Base-by-base conservation (phyloP, 177 flowering plant species). In the Vitis hybrid region DNA sequence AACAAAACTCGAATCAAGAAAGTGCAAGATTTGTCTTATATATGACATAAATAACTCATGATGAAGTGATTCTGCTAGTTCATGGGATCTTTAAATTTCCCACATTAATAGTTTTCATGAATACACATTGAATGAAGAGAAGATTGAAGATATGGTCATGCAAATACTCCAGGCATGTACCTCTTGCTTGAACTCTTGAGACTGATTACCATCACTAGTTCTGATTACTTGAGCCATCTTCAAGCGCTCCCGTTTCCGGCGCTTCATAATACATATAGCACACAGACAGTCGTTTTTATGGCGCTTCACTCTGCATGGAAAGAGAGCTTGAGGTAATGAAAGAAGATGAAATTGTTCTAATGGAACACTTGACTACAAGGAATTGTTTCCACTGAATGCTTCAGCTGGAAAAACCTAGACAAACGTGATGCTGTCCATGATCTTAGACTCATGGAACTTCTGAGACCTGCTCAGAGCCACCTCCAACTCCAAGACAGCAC, bases 211-310 rank as follows among this genome's bases (percentile, higher is more conserved):
- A 73, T 81, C 86, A 79, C 78, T 77, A 62, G 45, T 72, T 55
- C 77, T 83, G 56, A 73, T 72, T 59, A 74, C 49, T 72, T 77
- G 86, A 72, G 80, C 78, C 78, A 49, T 83, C 78, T 79, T 89
- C 75, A 89, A 93, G 16, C 95, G 91, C 78, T 96, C 98, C 69
- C 73, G 81, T 75, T 90, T 86, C 3, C 92, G 92, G 15, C 98
- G 91, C 83, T 81, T 94, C 69, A 93, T 77, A 71, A 92, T 83
- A 82, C 98, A 93, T 71, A 96, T 87, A 51, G 99, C 99, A 83
- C 99, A 96, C 51, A 91, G 70, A 70, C 99, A 96, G 64, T 85
- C 94, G 53, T 78, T 79, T 80, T 96, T 96, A 75, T 93, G 98
- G 69, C 79, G 85, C 71, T 78, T 81, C 74, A 89, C 75, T 77